Conservation (phyloP, 495 filamentous ascomycete genomes). For the Talaromyces nanjingensis region DNA sequence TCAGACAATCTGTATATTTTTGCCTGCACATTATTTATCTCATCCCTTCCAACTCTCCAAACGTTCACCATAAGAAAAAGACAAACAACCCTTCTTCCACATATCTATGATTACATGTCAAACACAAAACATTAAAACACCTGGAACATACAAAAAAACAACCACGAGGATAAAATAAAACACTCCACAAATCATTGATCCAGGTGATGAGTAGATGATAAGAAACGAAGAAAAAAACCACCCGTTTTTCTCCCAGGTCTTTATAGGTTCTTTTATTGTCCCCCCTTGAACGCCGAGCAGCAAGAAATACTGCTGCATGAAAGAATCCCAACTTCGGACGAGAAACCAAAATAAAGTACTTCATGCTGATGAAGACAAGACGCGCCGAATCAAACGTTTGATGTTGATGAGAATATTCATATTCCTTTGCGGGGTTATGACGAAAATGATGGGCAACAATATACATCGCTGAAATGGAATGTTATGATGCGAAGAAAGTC, state of each 20-base stretch:
- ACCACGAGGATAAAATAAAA: neutral
- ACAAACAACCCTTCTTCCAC: neutral
- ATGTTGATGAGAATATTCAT: neutral
- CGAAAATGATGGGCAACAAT: slow-evolving; percentile 6
- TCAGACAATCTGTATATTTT: neutral
- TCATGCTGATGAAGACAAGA: neutral
- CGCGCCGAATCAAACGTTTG: neutral
- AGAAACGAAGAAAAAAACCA: neutral
- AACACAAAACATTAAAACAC: neutral
- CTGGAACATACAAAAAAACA: neutral
- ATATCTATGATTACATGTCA: slow-evolving; percentile 27
- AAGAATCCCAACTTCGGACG: neutral
- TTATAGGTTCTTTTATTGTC: neutral
- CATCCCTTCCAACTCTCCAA: neutral
- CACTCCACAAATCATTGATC: neutral
- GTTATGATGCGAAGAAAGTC: neutral
- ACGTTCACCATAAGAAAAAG: too few species aligned
- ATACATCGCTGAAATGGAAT: slow-evolving; percentile 5
- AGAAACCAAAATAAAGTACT: neutral
- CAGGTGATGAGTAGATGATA: neutral
- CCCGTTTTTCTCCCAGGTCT: neutral
- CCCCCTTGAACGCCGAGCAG: neutral
- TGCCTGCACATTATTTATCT: neutral
- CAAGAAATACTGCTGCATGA: neutral
- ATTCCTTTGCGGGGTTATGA: neutral